Evolutionary conservation across 148 eudicot genomes (phyloP).

Genomic region (Cornus kousa): DNA sequence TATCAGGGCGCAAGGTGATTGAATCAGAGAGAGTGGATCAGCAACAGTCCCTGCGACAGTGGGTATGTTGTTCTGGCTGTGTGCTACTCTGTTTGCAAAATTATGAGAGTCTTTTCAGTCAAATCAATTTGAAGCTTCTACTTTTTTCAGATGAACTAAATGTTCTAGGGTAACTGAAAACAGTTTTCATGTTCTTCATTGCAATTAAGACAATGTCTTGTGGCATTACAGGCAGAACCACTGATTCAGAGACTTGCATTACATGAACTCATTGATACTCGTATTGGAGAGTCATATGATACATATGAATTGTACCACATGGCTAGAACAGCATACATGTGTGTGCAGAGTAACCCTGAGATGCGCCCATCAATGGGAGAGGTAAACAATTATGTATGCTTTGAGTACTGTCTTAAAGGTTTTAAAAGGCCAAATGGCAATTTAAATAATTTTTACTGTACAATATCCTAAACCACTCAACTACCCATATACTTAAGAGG

Average conservation of each 20-base stretch:
- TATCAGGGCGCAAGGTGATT: constrained; percentile 39
- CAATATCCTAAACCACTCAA: background rate
- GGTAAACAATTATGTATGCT: constrained; percentile 18
- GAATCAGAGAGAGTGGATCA: constrained; percentile 25
- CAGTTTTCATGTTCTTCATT: background rate
- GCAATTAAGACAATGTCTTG: background rate
- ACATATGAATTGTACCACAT: constrained; percentile 37
- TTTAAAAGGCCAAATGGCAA: background rate
- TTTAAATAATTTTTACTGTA: background rate
- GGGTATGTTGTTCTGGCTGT: constrained; percentile 27
- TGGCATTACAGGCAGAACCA: constrained; percentile 40
- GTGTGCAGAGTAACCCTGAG: constrained; percentile 43
- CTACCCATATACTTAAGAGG: background rate
- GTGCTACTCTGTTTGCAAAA: background rate
- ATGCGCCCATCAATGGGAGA: constrained; percentile 45
- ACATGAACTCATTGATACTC: constrained; percentile 43
- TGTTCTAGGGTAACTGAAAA: background rate
- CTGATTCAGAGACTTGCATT: constrained; percentile 40
- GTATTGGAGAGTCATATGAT: constrained; percentile 38
- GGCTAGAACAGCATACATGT: constrained; percentile 49
- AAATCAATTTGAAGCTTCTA: background rate
- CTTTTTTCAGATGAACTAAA: background rate
- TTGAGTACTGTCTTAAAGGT: background rate
- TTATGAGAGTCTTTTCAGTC: background rate
- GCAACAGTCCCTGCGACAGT: constrained; percentile 35